phyloP scores from a whole-genome alignment of 768 basidiomycete species.

The Tylopilus intermedius region DNA sequence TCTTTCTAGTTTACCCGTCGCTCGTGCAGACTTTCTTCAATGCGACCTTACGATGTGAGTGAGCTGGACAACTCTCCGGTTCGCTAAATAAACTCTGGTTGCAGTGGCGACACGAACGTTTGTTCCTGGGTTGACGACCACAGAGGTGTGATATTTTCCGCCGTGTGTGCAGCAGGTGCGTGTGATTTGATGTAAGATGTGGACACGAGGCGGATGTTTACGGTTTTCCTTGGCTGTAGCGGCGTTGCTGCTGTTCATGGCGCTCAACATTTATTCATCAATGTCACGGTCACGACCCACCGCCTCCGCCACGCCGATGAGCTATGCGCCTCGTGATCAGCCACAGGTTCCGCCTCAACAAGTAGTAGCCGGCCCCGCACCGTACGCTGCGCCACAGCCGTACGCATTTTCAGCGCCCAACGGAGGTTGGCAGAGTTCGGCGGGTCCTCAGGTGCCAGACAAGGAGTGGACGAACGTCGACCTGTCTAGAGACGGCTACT shows the following conservation, averaged over 20 bases:
- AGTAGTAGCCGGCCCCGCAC: not conserved
- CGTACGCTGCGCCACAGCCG: not conserved
- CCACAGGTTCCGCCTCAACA: not conserved
- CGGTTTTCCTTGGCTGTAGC: not conserved
- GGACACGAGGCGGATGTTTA: not conserved
- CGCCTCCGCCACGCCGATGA: not conserved
- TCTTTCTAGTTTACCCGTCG: constrained; percentile 10
- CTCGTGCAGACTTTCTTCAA: constrained; percentile 6
- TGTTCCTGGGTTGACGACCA: constrained; percentile 7
- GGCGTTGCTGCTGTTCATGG: constrained; percentile 2
- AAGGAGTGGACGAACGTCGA: constrained; percentile 6
- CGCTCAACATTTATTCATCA: not conserved
- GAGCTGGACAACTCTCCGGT: not conserved
- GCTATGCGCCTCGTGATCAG: not conserved
- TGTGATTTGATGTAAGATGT: not conserved
- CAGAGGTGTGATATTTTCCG: not conserved
- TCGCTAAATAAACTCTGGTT: not conserved
- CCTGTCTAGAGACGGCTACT: not conserved
- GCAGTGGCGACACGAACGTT: constrained; percentile 4
- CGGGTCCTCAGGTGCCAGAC: not conserved
- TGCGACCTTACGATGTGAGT: constrained; percentile 9
- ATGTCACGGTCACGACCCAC: not conserved
- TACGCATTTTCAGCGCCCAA: constrained; percentile 5
- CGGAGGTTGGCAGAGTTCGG: not conserved
- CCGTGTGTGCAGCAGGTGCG: constrained; percentile 4